Conservation (phyloP, 2,329 filamentous ascomycete genomes). For the Claviceps maximensis region DNA sequence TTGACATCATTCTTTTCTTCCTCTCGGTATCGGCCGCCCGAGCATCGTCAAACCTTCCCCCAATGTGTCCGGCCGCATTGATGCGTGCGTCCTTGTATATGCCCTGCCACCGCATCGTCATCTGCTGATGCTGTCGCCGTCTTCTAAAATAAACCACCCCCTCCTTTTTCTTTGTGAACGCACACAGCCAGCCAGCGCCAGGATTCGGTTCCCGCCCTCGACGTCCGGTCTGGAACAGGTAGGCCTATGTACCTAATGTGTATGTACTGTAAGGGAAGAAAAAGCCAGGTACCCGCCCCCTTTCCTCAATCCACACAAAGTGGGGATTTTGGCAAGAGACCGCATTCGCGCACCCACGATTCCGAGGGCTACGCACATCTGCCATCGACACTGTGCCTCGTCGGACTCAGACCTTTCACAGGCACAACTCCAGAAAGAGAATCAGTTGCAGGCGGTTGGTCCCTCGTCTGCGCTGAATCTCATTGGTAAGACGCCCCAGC, state of each 20-base stretch:
- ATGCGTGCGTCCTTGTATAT: constrained; percentile 11
- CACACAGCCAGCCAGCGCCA: background rate
- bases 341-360: constrained; percentile 20
- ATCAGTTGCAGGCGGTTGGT: constrained; percentile 45
- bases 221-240: background rate
- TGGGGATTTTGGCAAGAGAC: constrained; percentile 14
- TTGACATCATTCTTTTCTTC: background rate
- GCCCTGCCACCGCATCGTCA: constrained; percentile 11
- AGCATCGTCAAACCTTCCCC: background rate
- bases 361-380: constrained; percentile 9
- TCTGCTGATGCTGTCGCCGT: constrained; percentile 16
- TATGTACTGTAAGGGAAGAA: no score
- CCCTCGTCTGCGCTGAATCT: constrained; percentile 51
- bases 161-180: constrained; percentile 9
- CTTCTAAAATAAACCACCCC: background rate
- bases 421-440: constrained; percentile 26
- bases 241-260: background rate
- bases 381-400: constrained; percentile 8
- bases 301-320: constrained; percentile 1
- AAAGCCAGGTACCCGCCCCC: constrained; percentile 8
- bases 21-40: constrained; percentile 1
- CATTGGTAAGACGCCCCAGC: constrained; percentile 29
- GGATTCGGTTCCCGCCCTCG: constrained; percentile 1
- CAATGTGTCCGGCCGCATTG: constrained; percentile 22
- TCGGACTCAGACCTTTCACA: constrained; percentile 11